Evolutionary conservation across 2,329 filamentous ascomycete species (phyloP).

Genomic region (Macroventuria anomochaeta): DNA sequence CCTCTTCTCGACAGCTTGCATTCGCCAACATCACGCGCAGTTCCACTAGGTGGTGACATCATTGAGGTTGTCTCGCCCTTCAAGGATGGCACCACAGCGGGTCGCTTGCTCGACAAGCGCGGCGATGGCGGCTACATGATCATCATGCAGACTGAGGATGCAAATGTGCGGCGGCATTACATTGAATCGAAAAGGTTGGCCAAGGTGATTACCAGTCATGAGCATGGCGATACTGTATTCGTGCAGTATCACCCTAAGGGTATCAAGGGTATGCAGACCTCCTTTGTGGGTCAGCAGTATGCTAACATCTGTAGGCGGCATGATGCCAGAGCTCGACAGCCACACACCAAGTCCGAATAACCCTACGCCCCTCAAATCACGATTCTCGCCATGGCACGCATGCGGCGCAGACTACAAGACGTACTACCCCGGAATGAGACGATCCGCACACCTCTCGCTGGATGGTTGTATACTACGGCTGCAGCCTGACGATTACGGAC

Average conservation of each 20-base stretch:
- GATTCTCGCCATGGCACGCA: constrained; percentile 56
- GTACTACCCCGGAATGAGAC: constrained; percentile 50
- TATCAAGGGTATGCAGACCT: constrained; percentile 39
- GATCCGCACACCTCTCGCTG: constrained; percentile 45
- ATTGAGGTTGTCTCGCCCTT: constrained; percentile 54
- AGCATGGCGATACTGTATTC: constrained; percentile 43
- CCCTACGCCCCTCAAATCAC: constrained; percentile 46
- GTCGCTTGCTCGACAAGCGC: constrained; percentile 51
- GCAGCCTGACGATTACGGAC: constrained; percentile 46
- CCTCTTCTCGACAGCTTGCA: background rate
- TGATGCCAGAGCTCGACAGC: constrained; percentile 55
- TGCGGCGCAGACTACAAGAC: constrained; percentile 47
- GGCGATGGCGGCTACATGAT: constrained; percentile 58
- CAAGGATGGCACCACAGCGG: constrained; percentile 49
- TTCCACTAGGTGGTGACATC: constrained; percentile 53
- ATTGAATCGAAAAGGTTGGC: constrained; percentile 47
- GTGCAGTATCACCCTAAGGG: constrained; percentile 56
- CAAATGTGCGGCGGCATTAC: constrained; percentile 44
- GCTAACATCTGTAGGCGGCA: constrained; percentile 41
- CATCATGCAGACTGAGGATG: constrained; percentile 56
- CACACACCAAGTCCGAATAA: constrained; percentile 44
- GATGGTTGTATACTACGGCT: constrained; percentile 47
- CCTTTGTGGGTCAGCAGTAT: background rate
- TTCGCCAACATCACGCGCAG: constrained; percentile 25
- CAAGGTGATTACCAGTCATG: constrained; percentile 50